Base-by-base conservation (phyloP, 495 filamentous ascomycete species). In the Pseudomonodictys pantanalensis region DNA sequence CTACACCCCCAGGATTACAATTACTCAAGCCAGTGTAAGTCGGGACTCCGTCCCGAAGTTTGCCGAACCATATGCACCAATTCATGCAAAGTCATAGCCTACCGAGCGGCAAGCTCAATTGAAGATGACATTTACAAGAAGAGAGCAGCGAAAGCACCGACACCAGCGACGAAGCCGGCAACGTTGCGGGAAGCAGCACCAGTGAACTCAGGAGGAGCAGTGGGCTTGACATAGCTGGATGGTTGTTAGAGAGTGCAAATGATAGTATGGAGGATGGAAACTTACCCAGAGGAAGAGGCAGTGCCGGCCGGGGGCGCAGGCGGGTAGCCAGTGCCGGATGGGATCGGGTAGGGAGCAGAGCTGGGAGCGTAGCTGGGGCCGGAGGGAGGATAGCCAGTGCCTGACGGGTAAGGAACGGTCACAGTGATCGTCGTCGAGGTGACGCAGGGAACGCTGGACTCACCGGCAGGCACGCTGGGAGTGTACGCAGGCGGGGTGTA, bases 61-160 rank as follows among this genome's bases (percentile, higher is more conserved):
- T 18, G 18, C 38, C 20, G 48, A 54, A 30, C 35, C 12, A 30
- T 32, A 32, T 46, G 39, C 46, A 47, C 47, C 30, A 39, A 49
- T 54, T 64, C 61, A 54, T 64, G 61, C 54, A 64, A 64, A 58
- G 54, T 64, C 61, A 64, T 59, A 64, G 61, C 61, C 50, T 39
- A 48, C 43, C 59, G 25, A 15, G 20, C n/a, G 30, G 46, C 48
- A 50, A 54, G 56, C 51, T 56, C 35, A 48, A 49, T 64, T 64
- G 61, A 53, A 52, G 11, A 60, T 65, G 62, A 65, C 61, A 55
- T 65, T 65, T 65, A 65, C 62, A 65, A 65, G 62, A 65, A 62
- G 39, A 62, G 30, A 57, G 59, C 59, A 57, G 59, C 59, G 52
- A 62, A 51, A 51, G 59, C 59, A 62, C 59, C 59, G 41, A 62